Conservation (phyloP, 345 rosid genomes). For the Syzygium grande region DNA sequence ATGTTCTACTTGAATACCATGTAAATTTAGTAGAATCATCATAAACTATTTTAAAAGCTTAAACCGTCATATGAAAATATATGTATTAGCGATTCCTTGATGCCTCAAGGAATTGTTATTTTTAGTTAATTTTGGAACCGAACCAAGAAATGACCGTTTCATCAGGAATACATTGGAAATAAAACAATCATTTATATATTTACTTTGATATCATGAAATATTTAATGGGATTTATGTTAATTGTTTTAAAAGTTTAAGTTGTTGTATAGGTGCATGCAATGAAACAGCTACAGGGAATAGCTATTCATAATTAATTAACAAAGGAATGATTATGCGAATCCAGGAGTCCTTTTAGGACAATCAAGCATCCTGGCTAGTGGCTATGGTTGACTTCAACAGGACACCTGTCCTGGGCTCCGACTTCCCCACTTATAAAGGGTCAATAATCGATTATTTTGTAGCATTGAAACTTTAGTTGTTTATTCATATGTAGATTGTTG, state of each 20-base stretch:
- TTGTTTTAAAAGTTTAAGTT: neutral
- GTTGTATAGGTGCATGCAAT: neutral
- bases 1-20: neutral
- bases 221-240: neutral
- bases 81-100: neutral
- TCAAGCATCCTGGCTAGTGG: neutral
- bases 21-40: neutral
- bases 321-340: neutral
- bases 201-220: neutral
- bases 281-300: neutral
- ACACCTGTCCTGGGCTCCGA: too few relatives aligned
- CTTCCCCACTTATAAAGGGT: neutral
- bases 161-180: neutral
- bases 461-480: neutral
- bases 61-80: neutral
- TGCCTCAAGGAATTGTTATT: neutral
- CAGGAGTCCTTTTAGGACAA: neutral
- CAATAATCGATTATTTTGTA: neutral
- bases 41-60: neutral
- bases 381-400: neutral
- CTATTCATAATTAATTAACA: neutral
- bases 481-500: neutral
- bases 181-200: neutral
- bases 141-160: neutral
- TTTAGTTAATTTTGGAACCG: neutral